phyloP scores from a whole-genome alignment of 2,329 filamentous ascomycete species.

The Celoporthe dispersa region DNA sequence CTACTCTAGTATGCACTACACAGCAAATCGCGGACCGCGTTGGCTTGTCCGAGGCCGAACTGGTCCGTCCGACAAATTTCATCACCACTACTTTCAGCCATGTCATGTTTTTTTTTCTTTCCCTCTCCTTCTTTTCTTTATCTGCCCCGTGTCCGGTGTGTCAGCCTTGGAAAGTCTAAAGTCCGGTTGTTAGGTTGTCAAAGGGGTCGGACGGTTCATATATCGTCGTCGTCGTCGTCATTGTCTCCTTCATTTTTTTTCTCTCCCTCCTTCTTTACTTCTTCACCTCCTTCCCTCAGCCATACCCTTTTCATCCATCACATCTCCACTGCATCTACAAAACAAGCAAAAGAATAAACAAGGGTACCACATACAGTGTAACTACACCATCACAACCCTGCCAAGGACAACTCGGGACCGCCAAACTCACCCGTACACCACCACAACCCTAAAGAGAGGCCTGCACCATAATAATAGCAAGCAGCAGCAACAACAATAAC shows the following conservation, averaged over 20 bases:
- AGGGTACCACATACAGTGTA: background rate
- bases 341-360: background rate
- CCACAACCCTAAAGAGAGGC: background rate
- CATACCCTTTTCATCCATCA: background rate
- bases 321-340: too few relatives aligned
- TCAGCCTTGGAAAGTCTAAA: background rate
- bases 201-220: background rate
- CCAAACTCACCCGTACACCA: background rate
- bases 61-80: background rate
- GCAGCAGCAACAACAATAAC: background rate
- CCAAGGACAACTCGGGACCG: too few relatives aligned
- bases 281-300: background rate
- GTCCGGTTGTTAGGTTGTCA: background rate
- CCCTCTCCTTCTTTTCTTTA: background rate
- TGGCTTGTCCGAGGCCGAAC: conserved; percentile 16
- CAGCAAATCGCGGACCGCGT: background rate
- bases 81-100: background rate
- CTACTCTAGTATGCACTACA: background rate
- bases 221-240: background rate
- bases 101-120: background rate
- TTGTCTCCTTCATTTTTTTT: background rate
- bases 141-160: background rate
- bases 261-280: too few relatives aligned
- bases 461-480: background rate
- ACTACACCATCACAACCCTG: background rate